These are phyloP conservation scores for Ascochyta fabae DNA, from an alignment of 2,329 filamentous ascomycete species.

Conservation along the genomic window DNA sequence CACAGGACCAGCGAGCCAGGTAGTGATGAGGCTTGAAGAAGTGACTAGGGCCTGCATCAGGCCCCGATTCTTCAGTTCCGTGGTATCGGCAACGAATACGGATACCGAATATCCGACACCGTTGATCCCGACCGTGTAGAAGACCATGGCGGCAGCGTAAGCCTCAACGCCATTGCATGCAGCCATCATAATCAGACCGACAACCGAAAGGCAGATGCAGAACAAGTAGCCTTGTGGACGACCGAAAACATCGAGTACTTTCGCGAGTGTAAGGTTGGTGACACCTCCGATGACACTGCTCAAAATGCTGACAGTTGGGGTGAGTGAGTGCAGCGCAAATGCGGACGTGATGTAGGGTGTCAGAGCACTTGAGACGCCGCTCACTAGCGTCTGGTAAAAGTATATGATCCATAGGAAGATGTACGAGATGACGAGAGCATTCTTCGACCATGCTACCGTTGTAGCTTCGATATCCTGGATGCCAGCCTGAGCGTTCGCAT, in stretches of 20 bases:
- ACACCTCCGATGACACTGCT: constrained; percentile 43
- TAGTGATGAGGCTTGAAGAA: constrained; percentile 28
- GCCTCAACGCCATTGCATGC: constrained; percentile 61
- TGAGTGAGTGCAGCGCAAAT: constrained; percentile 42
- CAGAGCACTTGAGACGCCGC: constrained; percentile 47
- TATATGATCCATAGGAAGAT: constrained; percentile 30
- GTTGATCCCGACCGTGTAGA: constrained; percentile 67
- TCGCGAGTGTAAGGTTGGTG: constrained; percentile 46
- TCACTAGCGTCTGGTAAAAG: constrained; percentile 54
- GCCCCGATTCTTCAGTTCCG: constrained; percentile 67
- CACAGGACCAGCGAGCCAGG: constrained; percentile 29
- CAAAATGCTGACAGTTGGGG: constrained; percentile 42
- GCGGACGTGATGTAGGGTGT: constrained; percentile 47
- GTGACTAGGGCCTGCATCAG: constrained; percentile 61
- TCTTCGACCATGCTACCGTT: constrained; percentile 10
- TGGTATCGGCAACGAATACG: constrained; percentile 72
- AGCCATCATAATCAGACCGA: constrained; percentile 68
- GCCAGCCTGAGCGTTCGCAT: constrained; percentile 1
- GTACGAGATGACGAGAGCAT: constrained; percentile 6
- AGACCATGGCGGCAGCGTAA: constrained; percentile 69
- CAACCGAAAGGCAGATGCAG: constrained; percentile 25
- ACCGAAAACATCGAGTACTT: constrained; percentile 50
- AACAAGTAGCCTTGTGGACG: constrained; percentile 44
- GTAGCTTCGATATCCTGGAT: constrained; percentile 16
- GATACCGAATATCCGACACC: constrained; percentile 56